Base-by-base conservation (phyloP, 225 moss, liverwort and hornwort genomes). In the Lunularia cruciata region DNA sequence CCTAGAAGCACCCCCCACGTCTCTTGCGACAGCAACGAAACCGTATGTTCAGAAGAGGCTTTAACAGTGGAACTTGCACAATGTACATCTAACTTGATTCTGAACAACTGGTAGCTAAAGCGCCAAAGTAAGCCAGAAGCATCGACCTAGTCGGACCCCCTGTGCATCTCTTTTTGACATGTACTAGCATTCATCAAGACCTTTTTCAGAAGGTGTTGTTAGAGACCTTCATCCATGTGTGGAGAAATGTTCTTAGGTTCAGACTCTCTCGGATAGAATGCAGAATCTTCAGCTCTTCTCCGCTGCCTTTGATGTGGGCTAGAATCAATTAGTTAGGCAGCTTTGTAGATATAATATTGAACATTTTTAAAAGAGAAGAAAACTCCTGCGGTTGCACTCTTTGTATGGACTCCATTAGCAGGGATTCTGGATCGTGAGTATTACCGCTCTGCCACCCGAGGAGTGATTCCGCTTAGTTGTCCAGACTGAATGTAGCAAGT, bases 1-100 rank as follows among this genome's bases (percentile, higher is more conserved):
- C 18, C 79, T 95, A 32, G 95, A 95, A 80, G 84, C 82, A 31
- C 95, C 95, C n/a, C 32, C 60, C 3, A 22, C 3, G 14, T 25
- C 3, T 1, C 25, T 43, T 43, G 3, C 62, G 36, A 8, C 62
- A 3, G 25, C 26, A 43, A 62, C 40, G 25, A 12, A 28, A 9
- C 12, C 16, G 23, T 43, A 39, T n/a, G 7, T 36, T 10, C 5
- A 20, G 22, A 20, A 32, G 59, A 35, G 9, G 35, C 34, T 40
- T 14, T 62, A 25, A 39, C 16, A 3, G 26, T 42, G 59, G n/a
- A 60, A 22, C 36, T 36, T 20, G 2, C 10, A 36, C 34, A 20
- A 60, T 37, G 36, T 60, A 60, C 59, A 60, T 60, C 59, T 31
- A 0, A 16, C 16, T 57, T 57, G 56, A 15, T 18, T 20, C 4